Evolutionary conservation across 306 rosid genomes (phyloP), one percentile per base, ranked within the genome.

Genomic region (Acacia crassicarpa): DNA sequence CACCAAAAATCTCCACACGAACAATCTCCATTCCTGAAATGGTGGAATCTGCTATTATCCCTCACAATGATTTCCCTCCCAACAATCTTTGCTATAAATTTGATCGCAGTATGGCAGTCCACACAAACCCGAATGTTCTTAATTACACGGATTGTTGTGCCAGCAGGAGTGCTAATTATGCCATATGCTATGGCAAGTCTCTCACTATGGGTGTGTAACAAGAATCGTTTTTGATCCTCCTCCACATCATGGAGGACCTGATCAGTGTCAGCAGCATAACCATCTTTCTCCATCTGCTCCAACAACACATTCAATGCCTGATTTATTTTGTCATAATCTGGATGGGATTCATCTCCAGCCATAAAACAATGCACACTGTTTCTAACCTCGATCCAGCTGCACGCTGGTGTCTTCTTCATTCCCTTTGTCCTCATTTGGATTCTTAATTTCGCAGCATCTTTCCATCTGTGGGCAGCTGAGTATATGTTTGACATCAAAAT

Each of bases 301-400:
- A 87, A 61, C 16, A 94, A 89, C 81, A 84, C 87, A 45, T 85
- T 61, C 78, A 91, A 78, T 13, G 92, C 91, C 84, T 88, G 86
- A 1, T 80, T 88, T 78, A 94, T 92, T 67, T 82, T 87, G 32
- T 84, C 91, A 75, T 91, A 91, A 80, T 35, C 74, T 5, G 97
- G 92, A 88, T 92, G 98, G 9, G 94, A 91, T 77, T 88, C 58
- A 81, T 94, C 98, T 63, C 97, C 98, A 0, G 94, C 93, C 77
- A 85, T 75, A 84, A 94, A 94, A 76, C 89, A 87, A 62, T 94
- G 97, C 8, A 90, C 88, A 81, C 72, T 82, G 81, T 90, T 89
- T 67, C 86, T 88, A 82, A 92, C 91, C 82, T 92, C 98, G 61
- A 92, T 90, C 98, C 98, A 94, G 87, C 98, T 92, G 85, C 97